phyloP scores from a whole-genome alignment of 78 protist species.

The Dictyostelium discoideum region dicty_2.7 NC_007090.3:3003501-3004000 shows the following conservation, averaged over 20 bases:
- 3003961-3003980: neutral
- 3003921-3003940: neutral
- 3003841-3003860: conserved; percentile 2
- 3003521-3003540: neutral
- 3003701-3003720: conserved; percentile 4
- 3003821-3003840: conserved; percentile 65
- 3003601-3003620: conserved; percentile 72
- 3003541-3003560: neutral
- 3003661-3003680: conserved; percentile 46
- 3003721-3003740: conserved; percentile 90
- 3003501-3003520: neutral
- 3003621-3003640: conserved; percentile 92
- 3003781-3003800: neutral
- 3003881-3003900: conserved; percentile 18
- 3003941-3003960: neutral
- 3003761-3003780: conserved; percentile 71
- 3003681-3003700: neutral
- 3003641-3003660: conserved; percentile 87
- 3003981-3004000: neutral
- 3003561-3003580: conserved; percentile 60
- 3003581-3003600: neutral
- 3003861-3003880: conserved; percentile 38
- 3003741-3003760: conserved; percentile 93
- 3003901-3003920: neutral
- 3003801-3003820: conserved; percentile 56